phyloP scores from a whole-genome alignment of 345 rosid species.

The Acer negundo region DNA sequence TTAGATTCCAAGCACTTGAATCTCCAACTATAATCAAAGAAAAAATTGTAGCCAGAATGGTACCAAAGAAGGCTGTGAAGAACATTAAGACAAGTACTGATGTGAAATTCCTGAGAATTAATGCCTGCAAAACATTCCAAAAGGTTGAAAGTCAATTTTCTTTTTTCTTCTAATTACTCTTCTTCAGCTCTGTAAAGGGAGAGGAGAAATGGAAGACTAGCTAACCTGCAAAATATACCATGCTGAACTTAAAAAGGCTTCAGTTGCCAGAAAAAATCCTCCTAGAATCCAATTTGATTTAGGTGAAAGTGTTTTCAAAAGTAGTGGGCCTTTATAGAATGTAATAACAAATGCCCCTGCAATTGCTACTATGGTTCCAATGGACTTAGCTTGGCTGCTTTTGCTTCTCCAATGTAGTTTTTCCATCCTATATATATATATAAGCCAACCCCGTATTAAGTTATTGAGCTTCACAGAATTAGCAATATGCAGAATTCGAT shows the following conservation, averaged over 20 bases:
- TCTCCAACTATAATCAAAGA: conserved; percentile 34
- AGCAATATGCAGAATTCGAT: background rate
- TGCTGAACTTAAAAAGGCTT: conserved; percentile 46
- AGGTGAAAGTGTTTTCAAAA: conserved; percentile 3
- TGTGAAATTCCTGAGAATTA: conserved; percentile 34
- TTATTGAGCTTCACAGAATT: background rate
- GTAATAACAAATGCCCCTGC: conserved; percentile 65
- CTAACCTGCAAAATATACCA: conserved; percentile 63
- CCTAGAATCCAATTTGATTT: conserved; percentile 56
- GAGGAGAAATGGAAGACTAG: background rate
- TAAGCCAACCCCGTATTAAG: background rate
- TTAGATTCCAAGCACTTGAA: conserved; percentile 45
- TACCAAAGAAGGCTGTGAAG: conserved; percentile 23
- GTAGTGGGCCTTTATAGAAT: conserved; percentile 59
- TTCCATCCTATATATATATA: conserved; percentile 48
- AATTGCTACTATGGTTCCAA: conserved; percentile 59
- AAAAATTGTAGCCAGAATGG: conserved; percentile 28
- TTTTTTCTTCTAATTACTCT: background rate
- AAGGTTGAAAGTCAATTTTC: background rate
- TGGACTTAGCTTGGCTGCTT: conserved; percentile 56
- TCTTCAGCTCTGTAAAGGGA: background rate
- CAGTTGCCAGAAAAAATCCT: conserved; percentile 57
- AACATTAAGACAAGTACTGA: conserved; percentile 35
- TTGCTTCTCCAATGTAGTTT: conserved; percentile 44
- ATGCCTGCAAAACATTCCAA: conserved; percentile 30